Percentiles rank a stretch among this genome's conserved stretches.
These are phyloP conservation scores for Didymella exigua DNA, from an alignment of 2,329 filamentous ascomycete species.

Conservation along the genomic window DNA sequence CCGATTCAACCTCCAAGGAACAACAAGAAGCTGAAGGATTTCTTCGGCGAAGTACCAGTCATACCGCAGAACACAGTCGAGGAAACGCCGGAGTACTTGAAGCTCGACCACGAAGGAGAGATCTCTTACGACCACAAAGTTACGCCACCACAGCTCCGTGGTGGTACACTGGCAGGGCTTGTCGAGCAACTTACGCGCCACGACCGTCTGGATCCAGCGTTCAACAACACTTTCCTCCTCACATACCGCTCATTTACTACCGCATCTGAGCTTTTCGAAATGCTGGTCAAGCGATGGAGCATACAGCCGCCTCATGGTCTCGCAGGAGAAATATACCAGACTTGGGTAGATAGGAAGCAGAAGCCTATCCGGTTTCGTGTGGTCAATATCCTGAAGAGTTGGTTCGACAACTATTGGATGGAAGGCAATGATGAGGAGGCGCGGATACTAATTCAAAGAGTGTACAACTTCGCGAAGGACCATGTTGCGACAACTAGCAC, in stretches of 20 bases:
- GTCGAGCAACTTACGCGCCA: slow-evolving; percentile 96
- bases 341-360: slow-evolving; percentile 93
- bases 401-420: slow-evolving; percentile 99
- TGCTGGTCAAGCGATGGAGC: slow-evolving; percentile 88
- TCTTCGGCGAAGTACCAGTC: slow-evolving; percentile 59
- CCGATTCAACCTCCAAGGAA: slow-evolving; percentile 47
- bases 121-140: slow-evolving; percentile 86
- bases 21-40: slow-evolving; percentile 57
- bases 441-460: slow-evolving; percentile 81
- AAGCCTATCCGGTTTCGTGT: slow-evolving; percentile 95
- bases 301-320: slow-evolving; percentile 89
- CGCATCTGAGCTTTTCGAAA: slow-evolving; percentile 87
- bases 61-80: slow-evolving; percentile 62
- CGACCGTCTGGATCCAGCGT: slow-evolving; percentile 91
- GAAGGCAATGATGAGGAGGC: slow-evolving; percentile 86
- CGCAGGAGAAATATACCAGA: slow-evolving; percentile 74
- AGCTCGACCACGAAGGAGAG: slow-evolving; percentile 85
- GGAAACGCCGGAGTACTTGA: slow-evolving; percentile 82
- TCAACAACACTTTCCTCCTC: slow-evolving; percentile 96
- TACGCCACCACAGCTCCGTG: slow-evolving; percentile 78
- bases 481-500: slow-evolving; percentile 93
- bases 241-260: slow-evolving; percentile 96
- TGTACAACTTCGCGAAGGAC: slow-evolving; percentile 89
- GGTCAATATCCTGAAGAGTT: slow-evolving; percentile 96
- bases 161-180: slow-evolving; percentile 84